Conservation (phyloP, 257 asterid species). For the Solanum ossicruentum region DNA sequence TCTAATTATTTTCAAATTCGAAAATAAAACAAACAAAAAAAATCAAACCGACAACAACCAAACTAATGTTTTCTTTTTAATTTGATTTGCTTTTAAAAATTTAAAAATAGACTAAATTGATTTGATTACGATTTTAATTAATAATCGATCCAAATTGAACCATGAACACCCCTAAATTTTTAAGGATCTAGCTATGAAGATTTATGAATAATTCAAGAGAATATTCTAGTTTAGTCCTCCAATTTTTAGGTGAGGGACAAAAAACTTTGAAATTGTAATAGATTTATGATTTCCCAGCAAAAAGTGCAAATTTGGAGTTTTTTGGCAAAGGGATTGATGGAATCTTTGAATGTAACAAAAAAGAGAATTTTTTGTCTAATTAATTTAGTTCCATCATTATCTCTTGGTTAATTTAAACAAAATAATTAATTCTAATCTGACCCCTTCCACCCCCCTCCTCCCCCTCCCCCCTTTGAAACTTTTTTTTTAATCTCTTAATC, state of each 20-base stretch:
- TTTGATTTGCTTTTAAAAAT: too few relatives aligned
- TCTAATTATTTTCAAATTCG: too few relatives aligned
- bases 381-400: not conserved
- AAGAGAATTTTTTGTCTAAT: not conserved
- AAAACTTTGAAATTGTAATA: not conserved
- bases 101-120: too few relatives aligned
- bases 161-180: not conserved
- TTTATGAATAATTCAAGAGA: not conserved
- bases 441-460: not conserved
- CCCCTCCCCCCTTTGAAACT: not conserved
- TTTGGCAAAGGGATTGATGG: not conserved
- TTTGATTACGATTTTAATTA: too few relatives aligned
- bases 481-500: not conserved
- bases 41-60: too few relatives aligned
- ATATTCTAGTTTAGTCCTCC: not conserved
- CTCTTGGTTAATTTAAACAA: not conserved
- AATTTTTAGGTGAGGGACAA: not conserved
- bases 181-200: not conserved
- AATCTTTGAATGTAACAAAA: not conserved
- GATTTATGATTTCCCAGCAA: not conserved
- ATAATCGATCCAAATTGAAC: too few relatives aligned
- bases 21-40: too few relatives aligned
- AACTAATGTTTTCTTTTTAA: too few relatives aligned
- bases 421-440: not conserved
- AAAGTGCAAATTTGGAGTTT: not conserved